Base-by-base conservation (phyloP, 2,329 filamentous ascomycete species). In the Canariomyces notabilis region DNA sequence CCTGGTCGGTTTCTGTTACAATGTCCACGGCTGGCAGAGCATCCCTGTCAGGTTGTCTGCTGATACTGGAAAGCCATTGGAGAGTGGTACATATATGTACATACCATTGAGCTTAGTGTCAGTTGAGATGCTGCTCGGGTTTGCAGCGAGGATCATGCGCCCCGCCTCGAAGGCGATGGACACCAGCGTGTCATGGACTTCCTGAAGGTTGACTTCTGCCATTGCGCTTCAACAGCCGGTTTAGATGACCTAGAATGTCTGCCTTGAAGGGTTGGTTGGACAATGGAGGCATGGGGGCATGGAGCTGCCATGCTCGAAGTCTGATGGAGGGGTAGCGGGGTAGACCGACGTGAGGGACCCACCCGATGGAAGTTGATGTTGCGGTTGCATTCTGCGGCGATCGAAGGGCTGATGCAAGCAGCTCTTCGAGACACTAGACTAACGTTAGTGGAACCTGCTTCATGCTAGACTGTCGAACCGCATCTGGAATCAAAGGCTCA, bases 91-190 rank as follows among this genome's bases (percentile, higher is more conserved):
- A 44, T n/a, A 56, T 66, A 50, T n/a, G n/a, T n/a, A n/a, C n/a
- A n/a, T 63, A 82, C 81, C 82, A 61, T 85, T 85, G 57, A 82
- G 70, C 67, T 85, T 85, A 26, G 75, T 82, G 39, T 72, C 79
- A 12, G 72, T 74, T 42, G 72, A 69, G 34, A 80, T 73, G 55
- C 76, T 72, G 36, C 73, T 73, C 1, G 80, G 79, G 53, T 81
- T 80, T 26, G 82, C 80, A 2, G 70, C 68, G 42, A 80, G 64
- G 54, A 85, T 84, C 76, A 81, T 82, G 46, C 67, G 64, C 54
- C 82, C 82, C n/a, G 82, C 82, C 64, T 78, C 75, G 52, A 77
- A 74, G 60, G 81, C 82, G 46, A 84, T 67, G 41, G 67, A 61
- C 57, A 84, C 64, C 52, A 85, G 69, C 41, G 74, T 74, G 64